phyloP scores from a whole-genome alignment of 306 rosid species.

The Bauhinia variegata region DNA sequence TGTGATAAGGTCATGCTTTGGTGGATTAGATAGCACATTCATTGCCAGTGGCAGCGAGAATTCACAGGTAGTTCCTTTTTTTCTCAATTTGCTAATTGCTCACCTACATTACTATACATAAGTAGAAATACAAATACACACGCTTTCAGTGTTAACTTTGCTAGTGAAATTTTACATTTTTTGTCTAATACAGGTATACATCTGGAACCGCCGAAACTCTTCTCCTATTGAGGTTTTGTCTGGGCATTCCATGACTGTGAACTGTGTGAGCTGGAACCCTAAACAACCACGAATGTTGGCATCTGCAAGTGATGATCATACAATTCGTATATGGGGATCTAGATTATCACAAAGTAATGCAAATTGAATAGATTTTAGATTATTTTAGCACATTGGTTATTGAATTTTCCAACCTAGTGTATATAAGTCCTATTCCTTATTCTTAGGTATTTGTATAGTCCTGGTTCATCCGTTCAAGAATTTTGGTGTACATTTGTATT shows the following conservation, averaged over 20 bases:
- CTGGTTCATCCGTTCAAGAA: constrained; percentile 25
- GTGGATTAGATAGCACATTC: constrained; percentile 70
- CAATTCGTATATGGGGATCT: constrained; percentile 91
- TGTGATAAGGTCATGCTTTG: constrained; percentile 90
- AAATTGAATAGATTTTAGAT: constrained; percentile 43
- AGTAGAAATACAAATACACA: neutral
- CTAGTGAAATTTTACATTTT: constrained; percentile 18
- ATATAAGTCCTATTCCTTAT: constrained; percentile 34
- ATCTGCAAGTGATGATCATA: constrained; percentile 84
- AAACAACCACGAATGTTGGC: constrained; percentile 83
- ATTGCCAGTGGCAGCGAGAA: constrained; percentile 94
- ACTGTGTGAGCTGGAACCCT: constrained; percentile 95
- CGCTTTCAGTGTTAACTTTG: neutral
- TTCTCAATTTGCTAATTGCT: neutral
- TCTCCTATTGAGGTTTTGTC: constrained; percentile 73
- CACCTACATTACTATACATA: neutral
- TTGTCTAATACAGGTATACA: constrained; percentile 64
- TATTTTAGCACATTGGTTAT: constrained; percentile 33
- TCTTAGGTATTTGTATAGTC: constrained; percentile 52
- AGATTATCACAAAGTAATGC: constrained; percentile 34
- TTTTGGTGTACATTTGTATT: constrained; percentile 26
- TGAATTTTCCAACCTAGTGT: constrained; percentile 33
- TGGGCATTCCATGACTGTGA: constrained; percentile 81
- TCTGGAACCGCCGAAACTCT: constrained; percentile 68
- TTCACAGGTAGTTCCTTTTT: constrained; percentile 60